phyloP scores from a whole-genome alignment of 192 early-diverging fungal genomes.

The Dissophora ornata region DNA sequence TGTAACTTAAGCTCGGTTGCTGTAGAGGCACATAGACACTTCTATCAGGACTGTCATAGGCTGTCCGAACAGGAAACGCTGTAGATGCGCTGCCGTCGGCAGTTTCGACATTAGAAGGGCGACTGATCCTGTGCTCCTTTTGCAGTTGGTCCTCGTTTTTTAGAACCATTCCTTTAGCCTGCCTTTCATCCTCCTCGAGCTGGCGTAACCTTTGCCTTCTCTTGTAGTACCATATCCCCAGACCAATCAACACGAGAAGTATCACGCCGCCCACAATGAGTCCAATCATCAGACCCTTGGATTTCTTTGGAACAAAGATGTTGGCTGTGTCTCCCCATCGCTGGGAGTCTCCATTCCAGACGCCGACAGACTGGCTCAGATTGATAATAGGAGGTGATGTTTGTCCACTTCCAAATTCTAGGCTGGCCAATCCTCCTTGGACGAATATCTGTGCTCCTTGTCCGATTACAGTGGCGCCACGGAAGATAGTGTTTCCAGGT shows the following conservation, averaged over 20 bases:
- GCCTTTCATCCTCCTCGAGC: conserved; percentile 34
- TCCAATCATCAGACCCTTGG: conserved; percentile 39
- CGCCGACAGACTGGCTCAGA: conserved; percentile 12
- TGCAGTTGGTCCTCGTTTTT: conserved; percentile 46
- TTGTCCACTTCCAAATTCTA: not conserved
- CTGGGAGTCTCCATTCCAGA: conserved; percentile 28
- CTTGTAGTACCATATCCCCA: conserved; percentile 21
- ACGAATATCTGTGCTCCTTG: conserved; percentile 35
- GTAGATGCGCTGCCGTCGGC: not conserved
- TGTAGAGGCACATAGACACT: not conserved
- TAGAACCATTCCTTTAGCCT: conserved; percentile 35
- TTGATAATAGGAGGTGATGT: not conserved
- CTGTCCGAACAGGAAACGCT: not conserved
- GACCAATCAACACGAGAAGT: conserved; percentile 11
- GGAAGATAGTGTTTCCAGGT: conserved; percentile 40
- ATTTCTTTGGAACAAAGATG: conserved; percentile 22
- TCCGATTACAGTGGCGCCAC: conserved; percentile 27
- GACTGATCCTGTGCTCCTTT: conserved; percentile 21
- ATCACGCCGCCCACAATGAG: conserved; percentile 23
- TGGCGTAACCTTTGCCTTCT: conserved; percentile 2
- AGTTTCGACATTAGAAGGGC: not conserved
- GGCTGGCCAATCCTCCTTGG: conserved; percentile 27
- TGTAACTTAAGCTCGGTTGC: not conserved
- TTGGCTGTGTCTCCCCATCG: conserved; percentile 18
- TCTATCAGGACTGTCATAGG: not conserved